Base-by-base conservation (phyloP, 805 yeast genomes). In the Cyberlindnera misumaiensis region DNA sequence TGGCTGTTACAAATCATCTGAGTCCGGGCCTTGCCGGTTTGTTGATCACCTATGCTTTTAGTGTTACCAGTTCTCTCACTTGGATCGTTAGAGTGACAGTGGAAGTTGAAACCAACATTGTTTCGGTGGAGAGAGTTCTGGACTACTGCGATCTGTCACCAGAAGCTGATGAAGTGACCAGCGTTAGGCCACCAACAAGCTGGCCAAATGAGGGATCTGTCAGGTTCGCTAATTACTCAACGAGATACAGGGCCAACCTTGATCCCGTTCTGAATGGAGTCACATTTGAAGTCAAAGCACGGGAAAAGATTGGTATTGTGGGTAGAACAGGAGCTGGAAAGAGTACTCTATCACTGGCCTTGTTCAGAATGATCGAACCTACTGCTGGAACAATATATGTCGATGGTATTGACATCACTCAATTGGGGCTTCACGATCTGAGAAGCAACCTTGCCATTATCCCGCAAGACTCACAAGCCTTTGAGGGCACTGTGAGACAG, bases 271-370 rank as follows among this genome's bases (percentile, higher is more conserved):
- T 81, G 49, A 72, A 65, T 30, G 54, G 68, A 29, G 62, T 80
- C 28, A 55, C 56, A 13, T 46, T 80, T 20, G 55, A 63, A 3
- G 68, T 81, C 32, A 60, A 68, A 16, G 64, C 83, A 3, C 58
- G 63, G 22, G 86, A 81, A 46, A 81, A 81, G 48, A 59, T 81
- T 44, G 88, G 88, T 38, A 76, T 81, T 49, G 87, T 80, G 35
- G 88, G 88, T 12, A 68, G 88, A 58, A 81, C 89, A 1, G 88
- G 89, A 32, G 85, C 89, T 3, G 89, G 89, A 36, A 80, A 80
- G 46, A 73, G 81, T 1, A 70, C 84, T 0, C 60, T 80, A 34
- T 72, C 82, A 1, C 56, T 79, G 39, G 80, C 84, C 1, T 53
- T 80, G 8, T 80, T 77, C 57, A 63, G 87, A 51, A 60, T 80